Evolutionary conservation across 257 asterid genomes (phyloP), one percentile per base, ranked within the genome.

Genomic region (Solanum phureja): DNA sequence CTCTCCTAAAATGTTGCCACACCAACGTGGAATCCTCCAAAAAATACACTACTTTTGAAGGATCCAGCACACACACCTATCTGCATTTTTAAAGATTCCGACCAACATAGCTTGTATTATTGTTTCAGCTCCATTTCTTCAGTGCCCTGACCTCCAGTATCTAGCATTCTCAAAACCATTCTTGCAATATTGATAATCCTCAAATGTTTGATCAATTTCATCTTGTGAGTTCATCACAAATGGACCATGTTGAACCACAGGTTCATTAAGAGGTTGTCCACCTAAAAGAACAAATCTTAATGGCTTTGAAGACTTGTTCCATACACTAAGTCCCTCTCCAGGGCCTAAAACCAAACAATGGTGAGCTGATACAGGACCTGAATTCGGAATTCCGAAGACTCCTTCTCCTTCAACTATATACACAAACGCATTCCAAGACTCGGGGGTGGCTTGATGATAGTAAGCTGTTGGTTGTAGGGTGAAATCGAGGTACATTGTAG

Each of bases 191-290:
- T 92, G 93, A 90, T 95, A 96, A 79, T 96, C 99, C 69, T 96
- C 96, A 33, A 94, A 92, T 13, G 99, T 92, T 90, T 92, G 90
- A 58, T 95, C 95, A 46, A 95, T 94, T 82, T 96, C 98, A 73
- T 94, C 98, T 68, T 95, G 94, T 12, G 99, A 92, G 91, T 95
- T 96, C 99, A 96, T 96, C 91, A 96, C 99, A 91, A 96, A 96
- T 11, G 99, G 99, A 79, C 99, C 99, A 69, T 94, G 93, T 89
- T 94, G 98, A 71, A 90, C 98, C 18, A 96, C 97, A 3, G 98
- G 97, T 74, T 96, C 99, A 56, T 93, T 93, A 14, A 96, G 88
- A n/a, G 99, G 99, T 88, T 93, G 89, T 38, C 99, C 99, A 11
- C 94, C 95, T 4, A 94, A 92, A 89, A 96, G 76, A 76, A 96